phyloP scores from a whole-genome alignment of 2,329 filamentous ascomycete genomes.

The Hirsutella rhossiliensis region DNA sequence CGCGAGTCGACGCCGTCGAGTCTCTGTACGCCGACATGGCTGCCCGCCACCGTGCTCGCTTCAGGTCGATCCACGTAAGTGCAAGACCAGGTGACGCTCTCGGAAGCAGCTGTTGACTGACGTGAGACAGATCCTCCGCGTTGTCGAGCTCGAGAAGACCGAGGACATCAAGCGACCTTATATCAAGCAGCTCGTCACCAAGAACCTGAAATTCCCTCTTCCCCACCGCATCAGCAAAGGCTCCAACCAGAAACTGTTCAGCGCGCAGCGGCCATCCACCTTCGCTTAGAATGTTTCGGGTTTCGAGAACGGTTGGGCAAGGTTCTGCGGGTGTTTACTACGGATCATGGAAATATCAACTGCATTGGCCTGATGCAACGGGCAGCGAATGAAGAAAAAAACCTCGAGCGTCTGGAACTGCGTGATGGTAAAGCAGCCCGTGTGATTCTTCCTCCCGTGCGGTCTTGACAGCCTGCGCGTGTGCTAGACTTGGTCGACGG shows the following conservation, averaged over 20 bases:
- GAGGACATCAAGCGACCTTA: constrained; percentile 96
- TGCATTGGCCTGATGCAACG: constrained; percentile 42
- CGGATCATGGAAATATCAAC: constrained; percentile 47
- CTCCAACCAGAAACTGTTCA: constrained; percentile 81
- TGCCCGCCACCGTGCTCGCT: constrained; percentile 90
- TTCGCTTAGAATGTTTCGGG: constrained; percentile 73
- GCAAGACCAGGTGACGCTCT: background rate
- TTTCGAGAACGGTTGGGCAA: constrained; percentile 38
- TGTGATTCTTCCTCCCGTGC: background rate
- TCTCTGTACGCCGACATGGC: constrained; percentile 99
- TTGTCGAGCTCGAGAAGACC: constrained; percentile 91
- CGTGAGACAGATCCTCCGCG: constrained; percentile 73
- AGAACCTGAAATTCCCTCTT: constrained; percentile 95
- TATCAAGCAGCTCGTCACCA: constrained; percentile 96
- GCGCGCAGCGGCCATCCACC: constrained; percentile 85
- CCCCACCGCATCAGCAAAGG: constrained; percentile 87
- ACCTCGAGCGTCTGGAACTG: too few species aligned
- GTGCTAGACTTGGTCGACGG: too few species aligned
- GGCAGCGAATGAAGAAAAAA: constrained; percentile 31
- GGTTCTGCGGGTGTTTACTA: constrained; percentile 48
- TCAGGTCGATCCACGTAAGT: constrained; percentile 97
- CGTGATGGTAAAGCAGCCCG: background rate
- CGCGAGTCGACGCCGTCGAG: constrained; percentile 88
- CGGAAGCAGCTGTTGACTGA: constrained; percentile 1
- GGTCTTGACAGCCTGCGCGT: too few species aligned